Evolutionary conservation across 495 filamentous ascomycete species (phyloP), one percentile per base, ranked within the genome.

Genomic region (Zalerion maritima): DNA sequence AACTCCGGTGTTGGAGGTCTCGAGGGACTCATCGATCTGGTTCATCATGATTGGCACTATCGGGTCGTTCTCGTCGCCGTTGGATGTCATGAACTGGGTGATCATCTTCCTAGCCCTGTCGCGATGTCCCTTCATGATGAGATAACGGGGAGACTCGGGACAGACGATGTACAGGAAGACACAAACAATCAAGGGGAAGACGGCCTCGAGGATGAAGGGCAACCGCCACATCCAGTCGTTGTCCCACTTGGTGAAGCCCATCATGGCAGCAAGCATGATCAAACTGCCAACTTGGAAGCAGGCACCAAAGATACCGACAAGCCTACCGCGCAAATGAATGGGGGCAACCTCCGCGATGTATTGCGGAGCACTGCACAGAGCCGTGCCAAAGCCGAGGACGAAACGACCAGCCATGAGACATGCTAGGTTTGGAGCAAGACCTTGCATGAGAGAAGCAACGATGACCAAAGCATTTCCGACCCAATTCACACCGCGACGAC

Each of bases 341-440:
- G 57, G 54, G 4, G 55, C 42, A 24, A 61, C 47, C 22, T 61
- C 57, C 28, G 49, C 57, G 37, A 60, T 57, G 28, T 58, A 62
- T 28, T 60, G 56, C 1, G 55, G 57, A 31, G 43, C 45, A 14
- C 49, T 51, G 43, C 58, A 47, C 8, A 61, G 26, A 6, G 54
- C 45, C 10, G 50, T 47, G 5, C 57, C 55, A 20, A 61, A 59
- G 0, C 54, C 54, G 45, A 59, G 45, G 19, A 59, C 38, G 26
- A 59, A 61, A 7, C 55, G 47, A 21, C 54, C 55, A 2, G 50
- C 54, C 49, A 58, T 53, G 22, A 61, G 58, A 42, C 52, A 46
- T 0, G 37, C 21, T 8, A 58, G 24, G 14, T 49, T 56, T 3
- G 20, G 37, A 0, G 55, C 45, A 28, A 44, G 49, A 14, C 46